Evolutionary conservation across 768 basidiomycete species (phyloP).

Genomic region (Kwoniella heveanensis): DNA sequence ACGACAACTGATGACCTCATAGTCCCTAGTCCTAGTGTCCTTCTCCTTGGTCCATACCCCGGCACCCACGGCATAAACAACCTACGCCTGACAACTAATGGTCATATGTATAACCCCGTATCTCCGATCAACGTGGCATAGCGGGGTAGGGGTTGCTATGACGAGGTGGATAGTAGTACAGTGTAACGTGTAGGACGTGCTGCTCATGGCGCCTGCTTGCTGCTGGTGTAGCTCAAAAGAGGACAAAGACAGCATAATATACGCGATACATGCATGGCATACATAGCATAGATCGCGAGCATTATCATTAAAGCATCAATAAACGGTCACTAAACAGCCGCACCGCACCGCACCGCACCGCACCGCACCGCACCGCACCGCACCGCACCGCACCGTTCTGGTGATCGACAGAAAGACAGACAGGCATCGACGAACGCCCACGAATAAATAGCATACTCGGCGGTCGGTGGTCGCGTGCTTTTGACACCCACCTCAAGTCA

Average conservation of each 20-base stretch:
- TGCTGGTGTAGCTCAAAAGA: background rate
- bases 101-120: background rate
- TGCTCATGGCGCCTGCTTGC: slow-evolving; percentile 1
- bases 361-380: too few species aligned
- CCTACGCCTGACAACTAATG: background rate
- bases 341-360: too few species aligned
- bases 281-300: too few species aligned
- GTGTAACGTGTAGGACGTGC: background rate
- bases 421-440: background rate
- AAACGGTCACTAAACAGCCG: too few species aligned
- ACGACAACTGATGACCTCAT: background rate
- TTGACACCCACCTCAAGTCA: background rate
- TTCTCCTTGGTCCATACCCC: too few species aligned
- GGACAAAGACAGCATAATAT: background rate
- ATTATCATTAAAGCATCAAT: too few species aligned
- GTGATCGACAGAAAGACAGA: background rate
- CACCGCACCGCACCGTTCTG: too few species aligned
- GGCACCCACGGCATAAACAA: background rate
- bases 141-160: too few species aligned
- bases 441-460: background rate
- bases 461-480: background rate
- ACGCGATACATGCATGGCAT: background rate
- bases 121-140: background rate
- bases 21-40: background rate
- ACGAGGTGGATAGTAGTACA: background rate